These are phyloP conservation scores for Sporothrix phasma DNA, from an alignment of 2,329 filamentous ascomycete species.

Conservation along the genomic window DNA sequence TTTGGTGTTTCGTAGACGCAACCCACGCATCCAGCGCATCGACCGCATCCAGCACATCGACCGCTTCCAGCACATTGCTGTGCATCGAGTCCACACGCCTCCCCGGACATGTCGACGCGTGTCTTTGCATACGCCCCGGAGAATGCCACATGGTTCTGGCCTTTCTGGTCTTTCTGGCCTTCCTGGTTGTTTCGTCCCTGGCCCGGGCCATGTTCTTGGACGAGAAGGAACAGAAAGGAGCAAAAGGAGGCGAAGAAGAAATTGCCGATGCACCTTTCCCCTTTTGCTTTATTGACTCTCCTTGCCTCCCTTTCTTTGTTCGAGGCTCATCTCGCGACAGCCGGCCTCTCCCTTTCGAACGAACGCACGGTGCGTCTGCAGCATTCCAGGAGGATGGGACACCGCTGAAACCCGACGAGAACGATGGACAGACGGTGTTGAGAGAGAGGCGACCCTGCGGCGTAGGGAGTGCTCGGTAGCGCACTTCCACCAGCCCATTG, in stretches of 20 bases:
- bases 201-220: neutral
- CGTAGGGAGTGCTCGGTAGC: neutral
- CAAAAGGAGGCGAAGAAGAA: neutral
- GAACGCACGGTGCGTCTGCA: neutral
- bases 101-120: neutral
- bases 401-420: too few relatives aligned
- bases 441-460: neutral
- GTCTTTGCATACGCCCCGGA: neutral
- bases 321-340: neutral
- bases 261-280: neutral
- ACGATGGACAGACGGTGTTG: neutral
- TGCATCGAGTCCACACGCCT: neutral
- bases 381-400: neutral
- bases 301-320: neutral
- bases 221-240: neutral
- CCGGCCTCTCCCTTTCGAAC: neutral
- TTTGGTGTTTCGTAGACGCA: too few relatives aligned
- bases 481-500: neutral
- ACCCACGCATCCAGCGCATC: neutral
- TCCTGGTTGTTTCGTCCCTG: too few relatives aligned
- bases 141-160: neutral
- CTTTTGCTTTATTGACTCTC: neutral
- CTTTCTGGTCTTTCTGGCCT: neutral
- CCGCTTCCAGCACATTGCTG: neutral
- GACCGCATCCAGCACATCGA: neutral